Evolutionary conservation across 345 rosid species (phyloP).

Genomic region (Brassica nigra): DNA sequence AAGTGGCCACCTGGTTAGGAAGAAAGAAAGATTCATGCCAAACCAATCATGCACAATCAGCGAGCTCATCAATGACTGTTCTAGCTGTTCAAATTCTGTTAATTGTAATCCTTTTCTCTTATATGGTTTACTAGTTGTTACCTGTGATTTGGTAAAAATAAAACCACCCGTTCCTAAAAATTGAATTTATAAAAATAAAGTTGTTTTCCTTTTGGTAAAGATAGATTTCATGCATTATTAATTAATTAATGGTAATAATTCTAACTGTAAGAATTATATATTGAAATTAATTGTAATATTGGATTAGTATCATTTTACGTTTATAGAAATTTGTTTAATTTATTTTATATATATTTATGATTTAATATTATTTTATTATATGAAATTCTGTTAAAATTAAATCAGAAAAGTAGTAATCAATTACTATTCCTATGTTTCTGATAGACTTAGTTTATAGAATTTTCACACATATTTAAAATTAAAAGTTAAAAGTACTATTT

Average conservation of each 20-base stretch:
- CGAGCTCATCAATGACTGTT: not conserved
- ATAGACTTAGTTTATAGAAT: not conserved
- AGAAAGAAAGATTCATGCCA: not conserved
- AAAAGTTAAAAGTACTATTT: not conserved
- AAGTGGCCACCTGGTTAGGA: slow-evolving; percentile 90
- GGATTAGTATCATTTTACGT: not conserved
- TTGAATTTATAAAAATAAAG: not conserved
- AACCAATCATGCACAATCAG: not conserved
- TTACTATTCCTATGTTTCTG: not conserved
- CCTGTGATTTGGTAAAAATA: not conserved
- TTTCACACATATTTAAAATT: not conserved
- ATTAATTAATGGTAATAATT: not conserved
- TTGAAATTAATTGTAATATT: not conserved
- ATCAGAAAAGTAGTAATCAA: not conserved
- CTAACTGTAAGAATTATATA: not conserved
- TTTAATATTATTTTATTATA: not conserved
- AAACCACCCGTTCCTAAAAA: not conserved
- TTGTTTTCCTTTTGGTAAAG: not conserved
- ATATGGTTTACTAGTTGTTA: not conserved
- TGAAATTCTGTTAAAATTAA: not conserved
- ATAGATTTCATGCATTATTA: not conserved
- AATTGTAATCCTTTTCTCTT: not conserved
- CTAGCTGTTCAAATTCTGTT: not conserved
- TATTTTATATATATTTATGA: not conserved
- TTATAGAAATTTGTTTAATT: not conserved